These are phyloP conservation scores for Sclerotinia borealis DNA, from an alignment of 2,329 filamentous ascomycete species.

Conservation along the genomic window DNA sequence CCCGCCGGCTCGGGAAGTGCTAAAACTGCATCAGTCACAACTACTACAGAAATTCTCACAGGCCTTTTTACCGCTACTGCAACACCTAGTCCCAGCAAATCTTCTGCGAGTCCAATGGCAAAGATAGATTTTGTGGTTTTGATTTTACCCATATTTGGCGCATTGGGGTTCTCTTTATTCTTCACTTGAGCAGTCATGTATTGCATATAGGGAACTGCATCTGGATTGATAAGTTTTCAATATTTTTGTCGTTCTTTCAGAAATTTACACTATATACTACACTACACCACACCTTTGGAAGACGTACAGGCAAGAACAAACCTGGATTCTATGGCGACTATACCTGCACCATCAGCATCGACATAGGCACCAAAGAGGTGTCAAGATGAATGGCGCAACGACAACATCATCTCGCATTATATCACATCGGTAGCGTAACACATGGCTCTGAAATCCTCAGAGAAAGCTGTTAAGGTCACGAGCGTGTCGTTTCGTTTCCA, in stretches of 20 bases:
- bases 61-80: slow-evolving; percentile 31
- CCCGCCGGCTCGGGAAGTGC: slow-evolving; percentile 11
- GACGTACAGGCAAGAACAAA: neutral
- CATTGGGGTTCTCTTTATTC: neutral
- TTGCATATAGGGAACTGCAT: neutral
- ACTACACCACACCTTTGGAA: neutral
- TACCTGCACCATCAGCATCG: neutral
- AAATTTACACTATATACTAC: neutral
- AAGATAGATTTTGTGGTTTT: neutral
- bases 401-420: neutral
- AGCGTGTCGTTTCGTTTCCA: neutral
- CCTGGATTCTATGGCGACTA: neutral
- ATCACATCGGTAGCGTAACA: neutral
- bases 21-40: slow-evolving; percentile 23
- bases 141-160: neutral
- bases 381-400: neutral
- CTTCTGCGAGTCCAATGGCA: neutral
- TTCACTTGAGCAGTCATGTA: neutral
- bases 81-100: slow-evolving; percentile 25
- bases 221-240: neutral
- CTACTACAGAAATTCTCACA: slow-evolving; percentile 30
- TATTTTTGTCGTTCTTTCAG: neutral
- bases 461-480: neutral
- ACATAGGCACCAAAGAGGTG: neutral
- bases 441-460: neutral